Percentiles rank a stretch among this genome's conserved stretches.
These are phyloP conservation scores for Triticum urartu DNA, from an alignment of 176 grass and related monocot genomes.

Conservation along the genomic window DNA sequence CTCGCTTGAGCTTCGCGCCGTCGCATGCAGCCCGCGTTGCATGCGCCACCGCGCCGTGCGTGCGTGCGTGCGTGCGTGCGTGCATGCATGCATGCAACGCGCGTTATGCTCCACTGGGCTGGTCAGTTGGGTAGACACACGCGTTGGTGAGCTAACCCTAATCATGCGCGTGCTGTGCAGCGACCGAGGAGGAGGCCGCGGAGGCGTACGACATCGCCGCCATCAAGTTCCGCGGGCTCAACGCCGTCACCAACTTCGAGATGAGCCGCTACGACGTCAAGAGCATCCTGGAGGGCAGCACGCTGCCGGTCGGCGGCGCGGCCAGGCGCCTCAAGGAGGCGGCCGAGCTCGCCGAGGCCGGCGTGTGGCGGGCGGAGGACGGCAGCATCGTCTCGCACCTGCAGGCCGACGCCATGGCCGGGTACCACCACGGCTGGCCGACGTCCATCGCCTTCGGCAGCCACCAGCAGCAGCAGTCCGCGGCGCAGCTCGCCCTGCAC, in stretches of 20 bases:
- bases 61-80: neutral
- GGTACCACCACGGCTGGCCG: constrained; percentile 37
- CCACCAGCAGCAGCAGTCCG: constrained; percentile 41
- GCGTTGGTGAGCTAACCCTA: constrained; percentile 33
- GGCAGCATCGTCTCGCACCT: constrained; percentile 24
- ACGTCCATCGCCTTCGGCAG: constrained; percentile 36
- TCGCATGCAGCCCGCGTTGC: constrained; percentile 1
- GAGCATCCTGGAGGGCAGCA: constrained; percentile 64
- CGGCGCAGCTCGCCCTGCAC: constrained; percentile 48
- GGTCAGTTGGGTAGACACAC: neutral
- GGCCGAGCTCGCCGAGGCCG: constrained; percentile 42
- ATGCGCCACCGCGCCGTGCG: constrained; percentile 7
- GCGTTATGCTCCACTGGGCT: neutral
- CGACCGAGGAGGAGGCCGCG: constrained; percentile 77
- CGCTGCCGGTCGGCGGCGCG: constrained; percentile 44
- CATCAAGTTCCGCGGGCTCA: constrained; percentile 73
- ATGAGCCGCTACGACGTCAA: constrained; percentile 76
- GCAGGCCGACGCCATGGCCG: constrained; percentile 37
- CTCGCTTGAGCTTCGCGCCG: constrained; percentile 32
- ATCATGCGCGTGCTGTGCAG: constrained; percentile 41
- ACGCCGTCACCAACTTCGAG: constrained; percentile 81
- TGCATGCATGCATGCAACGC: constrained; percentile 42
- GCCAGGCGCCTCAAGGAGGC: constrained; percentile 54
- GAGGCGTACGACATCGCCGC: constrained; percentile 87
- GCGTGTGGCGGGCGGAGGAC: constrained; percentile 41